Base-by-base conservation (phyloP, 148 eudicot genomes). In the Rhododendron mucronatum region DNA sequence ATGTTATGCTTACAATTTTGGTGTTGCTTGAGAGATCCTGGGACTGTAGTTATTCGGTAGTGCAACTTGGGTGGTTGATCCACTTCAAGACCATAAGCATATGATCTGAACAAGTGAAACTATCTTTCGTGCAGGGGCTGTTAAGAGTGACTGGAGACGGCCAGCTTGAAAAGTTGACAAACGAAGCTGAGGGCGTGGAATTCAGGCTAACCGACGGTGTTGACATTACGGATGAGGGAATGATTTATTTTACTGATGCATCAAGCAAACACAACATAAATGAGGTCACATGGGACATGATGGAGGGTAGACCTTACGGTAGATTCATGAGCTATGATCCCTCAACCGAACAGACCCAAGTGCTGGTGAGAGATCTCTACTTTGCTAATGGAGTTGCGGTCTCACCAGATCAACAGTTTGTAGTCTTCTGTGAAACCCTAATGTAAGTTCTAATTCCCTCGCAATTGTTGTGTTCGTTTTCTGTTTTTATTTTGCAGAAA, bases 201-300 rank as follows among this genome's bases (percentile, higher is more conserved):
- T 96, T 96, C 87, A 92, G 82, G 80, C 81, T 91, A 21, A 92
- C 97, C 1, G 94, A 96, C 78, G 99, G 92, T 11, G 97, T 95
- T 39, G 96, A 91, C 47, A 85, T 95, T 39, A 91, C 91, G 11
- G 83, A 84, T 21, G 91, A 93, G 55, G 99, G 99, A 26, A 86
- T 87, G 0, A 86, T 95, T 47, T 96, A 96, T 84, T 96, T 96
- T 89, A 93, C 98, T 1, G 99, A 96, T 90, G 98, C 97, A 77
- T 95, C 98, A 0, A 88, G 85, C 85, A 95, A 93, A 73, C 87
- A 94, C 84, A 37, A 9, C 16, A 7, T 90, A 7, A 48, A 84
- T 0, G 84, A 92, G 0, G 30, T 35, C 77, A 1, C 86, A 10
- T 61, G 73, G 20, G 97, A 93, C 85, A 1, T 87, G 3, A 37